Evolutionary conservation across 78 protist genomes (phyloP).

Genomic region (Creolimax fragrantissima): DNA sequence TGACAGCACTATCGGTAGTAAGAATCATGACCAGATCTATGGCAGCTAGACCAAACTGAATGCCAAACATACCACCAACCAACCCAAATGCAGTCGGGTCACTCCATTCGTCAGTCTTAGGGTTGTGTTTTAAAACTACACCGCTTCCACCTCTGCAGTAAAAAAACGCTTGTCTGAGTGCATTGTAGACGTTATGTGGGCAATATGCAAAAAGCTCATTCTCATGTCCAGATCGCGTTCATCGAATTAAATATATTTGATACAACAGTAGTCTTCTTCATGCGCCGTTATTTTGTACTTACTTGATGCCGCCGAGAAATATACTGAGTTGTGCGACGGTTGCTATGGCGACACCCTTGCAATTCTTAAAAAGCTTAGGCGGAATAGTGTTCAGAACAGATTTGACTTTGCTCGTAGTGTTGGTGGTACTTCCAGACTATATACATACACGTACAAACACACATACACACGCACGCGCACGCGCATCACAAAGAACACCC

Average conservation of each 20-base stretch:
- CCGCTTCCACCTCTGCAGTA: not conserved
- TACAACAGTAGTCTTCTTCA: no score
- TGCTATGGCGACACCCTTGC: not conserved
- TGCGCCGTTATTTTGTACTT: no score
- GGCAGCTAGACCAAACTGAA: not conserved
- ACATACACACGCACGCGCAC: not conserved
- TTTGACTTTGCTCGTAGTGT: not conserved
- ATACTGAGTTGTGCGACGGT: not conserved
- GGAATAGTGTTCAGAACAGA: not conserved
- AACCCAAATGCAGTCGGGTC: not conserved
- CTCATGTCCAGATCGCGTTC: no score
- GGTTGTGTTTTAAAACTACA: not conserved
- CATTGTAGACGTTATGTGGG: no score
- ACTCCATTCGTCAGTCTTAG: not conserved
- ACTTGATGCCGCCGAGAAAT: not conserved
- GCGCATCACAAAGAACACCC: no score
- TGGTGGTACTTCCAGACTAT: not conserved
- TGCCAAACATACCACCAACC: not conserved
- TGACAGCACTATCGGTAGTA: not conserved
- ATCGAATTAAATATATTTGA: no score
- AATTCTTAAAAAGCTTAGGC: not conserved
- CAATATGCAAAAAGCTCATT: no score
- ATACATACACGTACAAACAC: not conserved
- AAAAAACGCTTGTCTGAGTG: no score
- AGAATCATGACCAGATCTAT: constrained; percentile 29